A percentile compares a stretch with the other conserved stretches of the same genome.
Evolutionary conservation across 495 filamentous ascomycete genomes (phyloP).

Genomic region (Podospora comata): DNA sequence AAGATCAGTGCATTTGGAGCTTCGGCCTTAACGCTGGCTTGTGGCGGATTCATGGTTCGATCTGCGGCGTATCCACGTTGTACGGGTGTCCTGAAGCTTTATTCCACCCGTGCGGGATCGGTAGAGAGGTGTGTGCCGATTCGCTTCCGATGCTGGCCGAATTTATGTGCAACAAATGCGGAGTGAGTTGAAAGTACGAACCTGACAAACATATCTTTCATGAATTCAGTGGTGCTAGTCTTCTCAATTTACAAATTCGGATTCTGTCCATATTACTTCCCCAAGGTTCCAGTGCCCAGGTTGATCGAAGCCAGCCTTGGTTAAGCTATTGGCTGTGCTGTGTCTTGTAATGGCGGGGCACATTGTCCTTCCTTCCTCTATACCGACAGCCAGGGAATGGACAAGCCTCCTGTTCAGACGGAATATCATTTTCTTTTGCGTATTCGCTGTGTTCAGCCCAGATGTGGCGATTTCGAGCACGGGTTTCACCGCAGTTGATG

Average conservation of each 20-base stretch:
- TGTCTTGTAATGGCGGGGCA: neutral
- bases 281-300: neutral
- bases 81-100: neutral
- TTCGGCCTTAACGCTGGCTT: neutral
- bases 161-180: too few relatives aligned
- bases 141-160: neutral
- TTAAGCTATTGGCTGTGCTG: neutral
- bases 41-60: neutral
- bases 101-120: neutral
- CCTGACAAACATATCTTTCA: too few relatives aligned
- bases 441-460: neutral
- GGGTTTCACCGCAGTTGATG: neutral
- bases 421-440: neutral
- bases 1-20: neutral
- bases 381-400: neutral
- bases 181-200: too few relatives aligned
- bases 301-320: too few relatives aligned
- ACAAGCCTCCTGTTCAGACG: neutral
- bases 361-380: constrained; percentile 7
- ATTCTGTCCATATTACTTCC: neutral
- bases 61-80: neutral
- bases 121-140: neutral
- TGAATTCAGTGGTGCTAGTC: neutral
- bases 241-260: neutral
- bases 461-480: neutral